Base-by-base conservation (phyloP, 805 yeast genomes). In the Suhomyces emberorum region DNA sequence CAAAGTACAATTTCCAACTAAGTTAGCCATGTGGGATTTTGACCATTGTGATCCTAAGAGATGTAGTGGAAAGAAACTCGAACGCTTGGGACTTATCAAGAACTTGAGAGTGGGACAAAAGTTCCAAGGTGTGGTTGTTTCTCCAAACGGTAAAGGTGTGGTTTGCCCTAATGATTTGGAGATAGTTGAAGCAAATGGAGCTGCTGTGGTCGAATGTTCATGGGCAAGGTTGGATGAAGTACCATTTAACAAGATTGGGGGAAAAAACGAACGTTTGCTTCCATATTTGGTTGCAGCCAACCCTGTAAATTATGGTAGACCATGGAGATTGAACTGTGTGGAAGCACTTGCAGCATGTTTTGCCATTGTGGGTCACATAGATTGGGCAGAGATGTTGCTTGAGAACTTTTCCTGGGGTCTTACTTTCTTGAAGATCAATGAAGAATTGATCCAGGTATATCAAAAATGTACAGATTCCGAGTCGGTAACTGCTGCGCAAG, bases 31-130 rank as follows among this genome's bases (percentile, higher is more conserved):
- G 98, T 91, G 98, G 96, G 98, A 93, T 59, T 93, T 93, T 55
- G 96, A 89, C 47, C 98, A 93, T 56, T 93, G 98, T 65, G 98
- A 93, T 62, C 98, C 98, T 1, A 93, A 93, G 55, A 74, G 97
- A 55, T 93, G 98, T 57, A 83, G 95, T 47, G 98, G 98, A 14
- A 93, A 93, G 65, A 89, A 88, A 57, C 69, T 93, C 20, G 96
- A 88, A 52, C 71, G 98, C 37, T 60, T 91, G 15, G 98, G 98
- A 1, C 62, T 88, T 15, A 89, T 93, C 34, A 77, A 79, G 42
- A 76, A 77, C 36, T 57, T 93, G 43, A 67, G 95, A 42, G 77
- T 93, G n/a, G 98, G 98, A 0, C 96, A 89, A 56, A 91, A 88
- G 60, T 91, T 87, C 53, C 81, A 75, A 41, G 98, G 98, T 6